Percentiles rank a stretch among this genome's conserved stretches.
Evolutionary conservation across 2,329 filamentous ascomycete genomes (phyloP).

Genomic region (Calonectria naviculata): DNA sequence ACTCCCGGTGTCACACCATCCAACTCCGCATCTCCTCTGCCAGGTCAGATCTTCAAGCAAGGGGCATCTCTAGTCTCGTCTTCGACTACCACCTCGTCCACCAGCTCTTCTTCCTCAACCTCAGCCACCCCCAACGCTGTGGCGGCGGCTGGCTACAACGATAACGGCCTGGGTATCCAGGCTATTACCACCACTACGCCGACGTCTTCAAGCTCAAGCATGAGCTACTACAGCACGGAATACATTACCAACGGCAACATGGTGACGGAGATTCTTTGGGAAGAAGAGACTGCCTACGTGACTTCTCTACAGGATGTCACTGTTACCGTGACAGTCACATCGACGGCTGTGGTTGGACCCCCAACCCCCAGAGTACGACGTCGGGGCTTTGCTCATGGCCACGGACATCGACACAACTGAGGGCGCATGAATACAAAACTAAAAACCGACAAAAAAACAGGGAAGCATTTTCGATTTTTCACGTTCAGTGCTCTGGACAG

Average conservation of each 20-base stretch:
- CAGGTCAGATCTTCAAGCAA: slow-evolving; percentile 57
- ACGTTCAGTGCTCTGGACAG: slow-evolving; percentile 46
- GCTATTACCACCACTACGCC: slow-evolving; percentile 32
- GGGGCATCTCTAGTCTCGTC: slow-evolving; percentile 23
- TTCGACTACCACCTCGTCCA: slow-evolving; percentile 16
- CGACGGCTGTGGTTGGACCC: slow-evolving; percentile 37
- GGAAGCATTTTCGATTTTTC: slow-evolving; percentile 32
- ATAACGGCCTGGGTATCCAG: slow-evolving; percentile 25
- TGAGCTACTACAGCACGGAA: slow-evolving; percentile 60
- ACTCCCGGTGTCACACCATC: slow-evolving; percentile 48
- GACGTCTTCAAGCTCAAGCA: slow-evolving; percentile 44
- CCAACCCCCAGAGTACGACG: slow-evolving; percentile 38
- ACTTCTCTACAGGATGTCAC: slow-evolving; percentile 56
- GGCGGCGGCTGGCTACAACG: slow-evolving; percentile 18
- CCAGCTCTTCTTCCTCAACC: slow-evolving; percentile 12
- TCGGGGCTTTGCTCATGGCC: slow-evolving; percentile 48
- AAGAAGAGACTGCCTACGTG: slow-evolving; percentile 65
- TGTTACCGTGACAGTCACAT: slow-evolving; percentile 52
- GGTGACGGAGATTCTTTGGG: slow-evolving; percentile 68
- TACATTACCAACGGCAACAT: slow-evolving; percentile 61
- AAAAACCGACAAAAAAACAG: slow-evolving; percentile 20
- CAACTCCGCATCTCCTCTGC: slow-evolving; percentile 47
- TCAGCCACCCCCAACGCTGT: slow-evolving; percentile 9
- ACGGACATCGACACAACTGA: slow-evolving; percentile 43
- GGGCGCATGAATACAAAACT: slow-evolving; percentile 19